Conservation (phyloP, 148 eudicot species). For the Rhododendron henanense region DNA sequence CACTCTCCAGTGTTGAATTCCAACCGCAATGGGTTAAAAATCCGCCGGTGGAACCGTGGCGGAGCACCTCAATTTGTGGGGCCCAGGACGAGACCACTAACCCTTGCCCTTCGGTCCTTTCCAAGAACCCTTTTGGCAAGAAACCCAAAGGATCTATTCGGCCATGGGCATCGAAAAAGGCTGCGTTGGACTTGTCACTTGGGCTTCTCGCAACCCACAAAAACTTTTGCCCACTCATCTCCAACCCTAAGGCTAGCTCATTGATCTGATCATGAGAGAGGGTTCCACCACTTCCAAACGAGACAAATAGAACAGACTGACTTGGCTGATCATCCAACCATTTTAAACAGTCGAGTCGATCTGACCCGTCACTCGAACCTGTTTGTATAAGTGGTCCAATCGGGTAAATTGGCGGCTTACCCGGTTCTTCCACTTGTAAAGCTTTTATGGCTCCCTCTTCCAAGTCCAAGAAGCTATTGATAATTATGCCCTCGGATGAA, state of each 20-base stretch:
- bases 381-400: constrained; percentile 40
- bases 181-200: constrained; percentile 10
- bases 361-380: not conserved
- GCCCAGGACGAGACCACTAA: constrained; percentile 31
- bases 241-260: constrained; percentile 53
- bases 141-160: constrained; percentile 22
- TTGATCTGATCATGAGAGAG: constrained; percentile 32
- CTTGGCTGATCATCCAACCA: constrained; percentile 52
- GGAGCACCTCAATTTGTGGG: constrained; percentile 30
- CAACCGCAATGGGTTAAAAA: constrained; percentile 39
- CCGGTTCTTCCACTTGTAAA: constrained; percentile 14
- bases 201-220: constrained; percentile 54
- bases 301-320: constrained; percentile 41
- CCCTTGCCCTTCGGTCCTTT: constrained; percentile 23
- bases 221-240: constrained; percentile 43
- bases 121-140: constrained; percentile 35
- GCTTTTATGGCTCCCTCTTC: constrained; percentile 29
- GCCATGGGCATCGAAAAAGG: constrained; percentile 11
- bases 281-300: constrained; percentile 62
- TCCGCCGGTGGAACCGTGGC: constrained; percentile 24
- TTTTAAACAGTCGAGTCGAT: constrained; percentile 14
- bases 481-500: constrained; percentile 15
- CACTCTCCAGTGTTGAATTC: constrained; percentile 30
- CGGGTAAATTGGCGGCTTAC: constrained; percentile 29
- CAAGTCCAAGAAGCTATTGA: constrained; percentile 29